phyloP scores from a whole-genome alignment of 495 filamentous ascomycete genomes.

The Penicillium pulvis region DNA sequence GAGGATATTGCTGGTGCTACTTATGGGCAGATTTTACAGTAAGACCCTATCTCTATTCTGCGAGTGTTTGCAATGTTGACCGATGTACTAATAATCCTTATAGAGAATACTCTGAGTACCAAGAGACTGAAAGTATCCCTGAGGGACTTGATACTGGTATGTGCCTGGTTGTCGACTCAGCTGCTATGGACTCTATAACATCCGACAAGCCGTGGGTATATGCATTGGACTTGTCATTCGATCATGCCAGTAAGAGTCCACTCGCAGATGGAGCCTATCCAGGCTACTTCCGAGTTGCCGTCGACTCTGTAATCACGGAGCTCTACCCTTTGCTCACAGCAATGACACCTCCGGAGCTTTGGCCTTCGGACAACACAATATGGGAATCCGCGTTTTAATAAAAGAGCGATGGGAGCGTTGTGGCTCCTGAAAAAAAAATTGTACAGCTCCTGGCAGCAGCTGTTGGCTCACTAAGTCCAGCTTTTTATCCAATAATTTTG shows the following conservation, averaged over 20 bases:
- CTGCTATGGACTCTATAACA: slow-evolving; percentile 3
- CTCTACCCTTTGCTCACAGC: slow-evolving; percentile 7
- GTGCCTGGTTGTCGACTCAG: slow-evolving; percentile 4
- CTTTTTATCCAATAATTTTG: too few species aligned
- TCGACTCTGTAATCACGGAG: slow-evolving; percentile 3
- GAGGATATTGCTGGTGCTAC: slow-evolving; percentile 4
- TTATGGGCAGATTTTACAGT: slow-evolving; percentile 1
- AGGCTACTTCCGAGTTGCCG: slow-evolving; percentile 8
- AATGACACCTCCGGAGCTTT: slow-evolving; percentile 6
- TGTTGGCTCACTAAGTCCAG: too few species aligned
- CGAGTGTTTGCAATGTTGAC: too few species aligned
- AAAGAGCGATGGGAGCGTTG: too few species aligned
- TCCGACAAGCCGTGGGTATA: slow-evolving; percentile 5
- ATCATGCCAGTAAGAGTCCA: not conserved
- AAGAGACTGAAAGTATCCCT: slow-evolving; percentile 2
- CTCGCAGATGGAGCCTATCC: slow-evolving; percentile 4
- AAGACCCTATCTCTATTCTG: not conserved
- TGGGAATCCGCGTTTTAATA: slow-evolving; percentile 4
- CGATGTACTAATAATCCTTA: not conserved
- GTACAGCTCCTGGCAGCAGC: too few species aligned
- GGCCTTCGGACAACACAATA: slow-evolving; percentile 3
- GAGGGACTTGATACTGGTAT: slow-evolving; percentile 3
- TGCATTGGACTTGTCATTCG: slow-evolving; percentile 7
- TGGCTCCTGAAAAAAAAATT: too few species aligned
- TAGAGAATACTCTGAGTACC: slow-evolving; percentile 3